Evolutionary conservation across 2,329 filamentous ascomycete genomes (phyloP), one percentile per base, ranked within the genome.

Genomic region (Mariannaea sp.): DNA sequence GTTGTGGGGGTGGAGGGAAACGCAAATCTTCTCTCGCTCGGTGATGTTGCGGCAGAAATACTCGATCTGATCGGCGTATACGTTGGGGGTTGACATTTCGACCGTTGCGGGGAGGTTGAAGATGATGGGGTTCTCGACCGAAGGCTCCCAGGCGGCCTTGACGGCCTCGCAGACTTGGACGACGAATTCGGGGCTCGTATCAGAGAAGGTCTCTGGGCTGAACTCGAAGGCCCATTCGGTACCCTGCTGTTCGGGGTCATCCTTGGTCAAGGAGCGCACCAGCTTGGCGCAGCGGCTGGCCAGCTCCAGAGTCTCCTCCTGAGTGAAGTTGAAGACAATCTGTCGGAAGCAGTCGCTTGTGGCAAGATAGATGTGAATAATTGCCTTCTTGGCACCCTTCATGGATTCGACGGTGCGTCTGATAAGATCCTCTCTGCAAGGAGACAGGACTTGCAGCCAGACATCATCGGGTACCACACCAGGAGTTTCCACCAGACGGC

Each of bases 51-150:
- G 84, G 77, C 91, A 96, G 74, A 99, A 99, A 76, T 90, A 96
- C 72, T 99, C 94, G 58, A 99, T 90, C 76, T 95, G 89, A 69
- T 99, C 94, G 43, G 94, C 94, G 71, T 94, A 99, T 41, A 97
- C 83, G 70, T 99, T 99, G 27, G 92, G 92, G 1, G 94, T 97
- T 1, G 90, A 77, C 86, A 97, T 87, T 76, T 99, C 94, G 29
- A 97, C 93, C 0, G 94, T 99, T 2, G 94, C 93, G 1, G 94
- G 93, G 45, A 99, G 81, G 77, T 97, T 97, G 81, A 99, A 94
- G 70, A 99, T 96, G 72, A 99, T 90, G 41, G 88, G 90, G 64
- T 85, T 87, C 71, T 90, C 84, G 32, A 79, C 84, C 0, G 83
- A 85, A 1, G 94, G 93, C 58, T 81, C 92, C 94, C 94, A 99